Base-by-base conservation (phyloP, 1,284 basidiomycete species). In the Ganoderma multipileum region DNA sequence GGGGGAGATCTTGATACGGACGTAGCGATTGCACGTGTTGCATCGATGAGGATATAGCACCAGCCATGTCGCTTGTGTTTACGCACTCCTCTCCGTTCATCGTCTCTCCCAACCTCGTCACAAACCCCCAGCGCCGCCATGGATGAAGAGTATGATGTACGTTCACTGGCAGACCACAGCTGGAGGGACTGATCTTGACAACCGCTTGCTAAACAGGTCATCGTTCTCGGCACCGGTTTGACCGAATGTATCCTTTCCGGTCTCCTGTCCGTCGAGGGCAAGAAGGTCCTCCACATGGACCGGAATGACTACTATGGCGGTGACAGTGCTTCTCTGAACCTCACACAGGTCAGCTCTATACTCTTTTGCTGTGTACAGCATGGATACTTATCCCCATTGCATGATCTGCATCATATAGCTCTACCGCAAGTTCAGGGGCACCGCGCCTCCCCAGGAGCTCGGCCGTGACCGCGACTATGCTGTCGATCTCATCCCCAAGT, bases 211-310 rank as follows among this genome's bases (percentile, higher is more conserved):
- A 66, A 66, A 52, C 76, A 97, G 95, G 95, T 96, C 80, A 89
- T 97, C 80, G 95, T 97, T 76, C 89, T 97, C 71, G 97, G 97
- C 74, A 99, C 97, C 71, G 97, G 97, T 73, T 85, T 99, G 79
- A 98, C 97, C 66, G 98, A 99, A 83, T 99, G 98, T 84, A 97
- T 99, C 80, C 90, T 99, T 72, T 98, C 96, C 20, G 96, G 95
- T 72, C 86, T 97, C 79, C 88, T 99, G 76, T 99, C 97, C 38
- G 97, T 99, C 68, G 97, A 99, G 79, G 97, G 97, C 76, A 98
- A 99, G 88, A 99, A 99, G 86, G 98, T 99, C 74, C 91, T 99
- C 55, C 98, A 99, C 83, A 99, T 99, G 90, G 98, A 99, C 84
- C 88, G 97, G 74, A 99, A 99, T 79, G 96, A 99, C 82, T 99